Evolutionary conservation across 148 eudicot species (phyloP), one percentile per base, ranked within the genome.

Genomic region (Agrostemma githago): DNA sequence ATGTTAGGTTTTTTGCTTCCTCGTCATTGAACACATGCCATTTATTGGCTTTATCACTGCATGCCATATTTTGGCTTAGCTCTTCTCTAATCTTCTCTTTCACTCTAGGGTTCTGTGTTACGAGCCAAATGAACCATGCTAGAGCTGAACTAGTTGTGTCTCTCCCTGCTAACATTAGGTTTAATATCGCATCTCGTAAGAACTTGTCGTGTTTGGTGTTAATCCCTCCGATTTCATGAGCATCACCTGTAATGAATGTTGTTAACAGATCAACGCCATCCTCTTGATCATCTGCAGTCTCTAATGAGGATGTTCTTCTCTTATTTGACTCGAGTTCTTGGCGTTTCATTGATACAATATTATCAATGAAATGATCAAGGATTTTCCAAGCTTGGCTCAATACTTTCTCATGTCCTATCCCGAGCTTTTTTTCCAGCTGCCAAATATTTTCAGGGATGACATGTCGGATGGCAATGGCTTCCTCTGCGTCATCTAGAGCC

Each of bases 151-250:
- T 76, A n/a, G 84, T 81, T 16, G 84, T 84, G 77, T 84, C 86
- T 68, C 86, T 78, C 37, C 92, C 89, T 19, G 87, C 92, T 16
- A 88, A 68, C 88, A 88, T 79, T 14, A 83, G 72, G 66, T 80
- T 88, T 39, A 88, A n/a, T 4, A 88, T 73, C 0, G 84, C 79
- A 62, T 88, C 92, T 71, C 89, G 84, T 69, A 84, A 63, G 80
- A 87, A 87, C 73, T 84, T 84, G 44, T 81, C 86, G 1, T 80
- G 61, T 10, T 66, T 72, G 44, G 54, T 68, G 66, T 71, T 72
- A 6, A 77, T 19, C 40, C 44, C 59, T 73, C 59, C 75, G 38
- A 58, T 46, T 66, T 42, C 82, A 4, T 21, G 76, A 5, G 69
- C 46, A 5, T 68, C 68, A 58, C 74, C 74, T 12, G 53, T 68